Evolutionary conservation across 2,329 filamentous ascomycete genomes (phyloP), one percentile per base, ranked within the genome.

Genomic region (Aspergillus sp.): DNA sequence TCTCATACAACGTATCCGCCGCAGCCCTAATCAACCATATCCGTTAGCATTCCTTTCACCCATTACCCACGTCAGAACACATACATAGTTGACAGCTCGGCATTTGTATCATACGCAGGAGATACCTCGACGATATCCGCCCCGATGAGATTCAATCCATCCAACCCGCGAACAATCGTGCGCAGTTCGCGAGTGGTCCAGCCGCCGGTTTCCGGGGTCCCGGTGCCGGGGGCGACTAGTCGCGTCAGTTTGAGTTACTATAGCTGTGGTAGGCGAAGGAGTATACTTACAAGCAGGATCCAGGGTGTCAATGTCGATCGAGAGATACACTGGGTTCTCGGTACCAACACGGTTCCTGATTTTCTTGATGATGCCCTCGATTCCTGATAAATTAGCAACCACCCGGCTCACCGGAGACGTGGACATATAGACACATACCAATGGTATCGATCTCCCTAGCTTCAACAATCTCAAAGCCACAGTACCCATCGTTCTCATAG

Each of bases 401-500:
- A 27, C 9, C n/a, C 6, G 6, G n/a, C 8, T 36, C 5, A 7
- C 26, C 26, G 7, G 3, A 3, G 1, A 36, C 26, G 34, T 19
- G n/a, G n/a, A 19, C 8, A 19, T 19, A 19, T 19, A 19, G 2
- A 36, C 2, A 12, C 35, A 26, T 51, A 62, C 62, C 82, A 49
- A 85, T 83, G 5, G 75, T 81, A 61, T 85, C 82, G 49, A 85
- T 83, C 56, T 85, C 82, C 10, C 81, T 74, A 0, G 83, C 87
- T 68, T 90, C 86, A 40, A 89, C 81, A 51, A 90, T 89, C 68
- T 88, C 78, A 61, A 91, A 91, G 5, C 87, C 86, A 62, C 84
- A 88, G 68, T 90, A 90, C 30, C 85, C 85, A 62, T 93, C 86
- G 61, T 91, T 88, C 55, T 88, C 86, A 65, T 90, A 91, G 70